Evolutionary conservation across 1,284 basidiomycete species (phyloP), one percentile per base, ranked within the genome.

Genomic region (Tylopilus orsonianus): DNA sequence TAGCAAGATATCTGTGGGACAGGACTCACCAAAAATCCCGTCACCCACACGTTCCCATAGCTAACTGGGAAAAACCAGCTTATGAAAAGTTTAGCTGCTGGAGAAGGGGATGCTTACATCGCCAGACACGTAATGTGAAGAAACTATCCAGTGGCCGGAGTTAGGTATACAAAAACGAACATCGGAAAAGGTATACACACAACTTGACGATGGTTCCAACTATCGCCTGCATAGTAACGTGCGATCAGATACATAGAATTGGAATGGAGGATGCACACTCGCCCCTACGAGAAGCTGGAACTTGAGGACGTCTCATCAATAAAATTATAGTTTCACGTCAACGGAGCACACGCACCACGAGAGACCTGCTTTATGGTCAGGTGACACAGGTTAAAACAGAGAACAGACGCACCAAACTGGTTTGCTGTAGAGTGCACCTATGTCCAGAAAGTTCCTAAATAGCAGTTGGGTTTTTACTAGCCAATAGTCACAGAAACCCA

Each of bases 121-220:
- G 69, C 81, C 82, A 87, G 41, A 87, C 83, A 29, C 85, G 77
- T 56, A 84, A 65, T 1, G 73, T 77, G 52, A 85, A 87, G 50
- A 77, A 77, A 23, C 84, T 86, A 37, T 1, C 43, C 19, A 13
- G 18, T 1, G n/a, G 29, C n/a, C 19, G 27, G 22, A 16, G 24
- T 48, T 34, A 26, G 43, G n/a, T n/a, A 30, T 5, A 27, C 18
- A 8, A 22, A 9, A 16, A 44, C 2, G 27, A 19, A 18, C 3
- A n/a, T n/a, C 8, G 5, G 36, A 41, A 45, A 45, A 8, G 7
- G 18, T 47, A 42, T 41, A 70, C 80, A 50, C 53, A 86, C 83
- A 68, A 63, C 64, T 84, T 86, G 32, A 86, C 83, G 34, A 85
- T 70, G 7, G 70, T 62, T n/a, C 81, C 83, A 16, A 78, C 77